phyloP scores from a whole-genome alignment of 163 green algal genomes.

The Prototheca cutis region DNA sequence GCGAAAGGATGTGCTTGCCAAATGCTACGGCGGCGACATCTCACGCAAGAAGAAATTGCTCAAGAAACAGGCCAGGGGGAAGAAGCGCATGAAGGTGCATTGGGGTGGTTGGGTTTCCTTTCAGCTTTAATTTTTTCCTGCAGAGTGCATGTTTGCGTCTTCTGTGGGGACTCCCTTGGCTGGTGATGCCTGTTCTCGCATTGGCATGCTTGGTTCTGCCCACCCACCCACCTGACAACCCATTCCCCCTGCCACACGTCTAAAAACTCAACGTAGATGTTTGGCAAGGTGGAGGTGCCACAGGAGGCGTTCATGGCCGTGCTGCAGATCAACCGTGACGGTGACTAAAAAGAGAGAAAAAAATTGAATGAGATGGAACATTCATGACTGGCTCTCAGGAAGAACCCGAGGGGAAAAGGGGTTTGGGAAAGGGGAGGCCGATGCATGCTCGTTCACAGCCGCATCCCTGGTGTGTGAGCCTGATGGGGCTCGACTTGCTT shows the following conservation, averaged over 20 bases:
- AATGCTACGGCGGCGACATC: slow-evolving; percentile 78
- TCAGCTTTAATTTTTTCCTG: slow-evolving; percentile 11
- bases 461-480: no score
- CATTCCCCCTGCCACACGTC: slow-evolving; percentile 39
- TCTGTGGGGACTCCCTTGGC: no score
- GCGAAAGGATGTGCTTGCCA: slow-evolving; percentile 73
- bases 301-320: slow-evolving; percentile 76
- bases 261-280: slow-evolving; percentile 6
- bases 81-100: slow-evolving; percentile 84
- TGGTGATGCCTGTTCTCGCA: no score
- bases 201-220: no score
- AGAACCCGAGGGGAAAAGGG: no score
- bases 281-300: slow-evolving; percentile 66
- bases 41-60: slow-evolving; percentile 72
- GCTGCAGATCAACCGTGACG: slow-evolving; percentile 26
- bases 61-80: slow-evolving; percentile 88
- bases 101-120: slow-evolving; percentile 64
- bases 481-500: no score
- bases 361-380: no score
- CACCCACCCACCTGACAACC: no score
- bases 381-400: no score
- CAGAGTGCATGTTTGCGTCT: no score
- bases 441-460: no score
- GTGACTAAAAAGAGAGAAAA: not conserved
- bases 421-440: no score